A percentile compares a stretch with the other conserved stretches of the same genome.
Evolutionary conservation across 495 filamentous ascomycete genomes (phyloP).

Genomic region (Bathelium albidoporum): DNA sequence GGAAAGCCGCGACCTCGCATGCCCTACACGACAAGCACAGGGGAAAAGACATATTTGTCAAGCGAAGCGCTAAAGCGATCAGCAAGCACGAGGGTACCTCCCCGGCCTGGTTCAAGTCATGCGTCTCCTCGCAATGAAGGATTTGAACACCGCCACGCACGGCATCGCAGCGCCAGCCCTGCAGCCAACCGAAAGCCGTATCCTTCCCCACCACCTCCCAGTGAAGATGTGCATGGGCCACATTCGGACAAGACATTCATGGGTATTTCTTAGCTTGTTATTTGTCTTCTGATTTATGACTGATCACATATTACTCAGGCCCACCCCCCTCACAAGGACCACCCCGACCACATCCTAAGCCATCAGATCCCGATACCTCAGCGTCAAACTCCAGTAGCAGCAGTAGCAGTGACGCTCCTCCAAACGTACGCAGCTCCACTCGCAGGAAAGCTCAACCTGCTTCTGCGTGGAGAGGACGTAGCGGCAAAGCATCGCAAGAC

Average conservation of each 20-base stretch:
- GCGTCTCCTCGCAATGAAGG: conserved; percentile 7
- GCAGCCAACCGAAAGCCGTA: conserved; percentile 4
- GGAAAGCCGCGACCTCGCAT: conserved; percentile 47
- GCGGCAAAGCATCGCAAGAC: neutral
- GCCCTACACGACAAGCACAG: conserved; percentile 56
- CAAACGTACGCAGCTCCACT: neutral
- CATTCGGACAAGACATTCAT: conserved; percentile 8
- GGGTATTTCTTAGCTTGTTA: neutral
- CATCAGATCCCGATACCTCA: neutral
- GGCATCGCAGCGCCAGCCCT: conserved; percentile 18
- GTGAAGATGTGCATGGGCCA: neutral
- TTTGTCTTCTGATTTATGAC: neutral
- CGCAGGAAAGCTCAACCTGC: neutral
- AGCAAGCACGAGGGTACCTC: conserved; percentile 36
- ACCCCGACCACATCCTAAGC: neutral
- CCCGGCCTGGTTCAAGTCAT: conserved; percentile 20
- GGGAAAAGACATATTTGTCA: conserved; percentile 55
- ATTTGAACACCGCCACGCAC: neutral
- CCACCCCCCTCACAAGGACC: neutral
- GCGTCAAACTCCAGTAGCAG: neutral
- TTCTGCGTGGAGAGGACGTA: neutral
- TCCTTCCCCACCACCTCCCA: neutral
- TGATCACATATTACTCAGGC: neutral
- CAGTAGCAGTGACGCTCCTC: neutral
- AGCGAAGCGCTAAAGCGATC: conserved; percentile 38